phyloP scores from a whole-genome alignment of 2,329 filamentous ascomycete species.

The Exophiala sideris region DNA sequence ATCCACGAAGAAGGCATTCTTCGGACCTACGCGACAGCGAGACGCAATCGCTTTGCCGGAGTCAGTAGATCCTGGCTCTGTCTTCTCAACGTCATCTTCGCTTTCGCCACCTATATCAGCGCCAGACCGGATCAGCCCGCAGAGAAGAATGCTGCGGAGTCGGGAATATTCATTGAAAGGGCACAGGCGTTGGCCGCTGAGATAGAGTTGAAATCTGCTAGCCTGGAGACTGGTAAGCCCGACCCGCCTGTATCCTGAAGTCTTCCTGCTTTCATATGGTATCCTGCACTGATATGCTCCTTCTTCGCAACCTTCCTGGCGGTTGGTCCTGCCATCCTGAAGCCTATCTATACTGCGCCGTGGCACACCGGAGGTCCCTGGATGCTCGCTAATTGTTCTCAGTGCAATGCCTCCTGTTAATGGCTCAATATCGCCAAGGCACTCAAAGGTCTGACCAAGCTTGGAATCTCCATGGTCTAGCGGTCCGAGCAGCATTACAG shows the following conservation, averaged over 20 bases:
- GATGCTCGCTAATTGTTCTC: neutral
- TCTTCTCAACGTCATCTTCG: constrained; percentile 33
- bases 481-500: constrained; percentile 21
- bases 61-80: constrained; percentile 34
- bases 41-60: constrained; percentile 24
- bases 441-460: constrained; percentile 22
- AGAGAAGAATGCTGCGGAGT: constrained; percentile 22
- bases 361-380: too few relatives aligned
- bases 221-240: constrained; percentile 18
- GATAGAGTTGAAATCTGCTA: constrained; percentile 22
- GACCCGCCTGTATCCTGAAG: neutral
- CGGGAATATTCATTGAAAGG: constrained; percentile 21
- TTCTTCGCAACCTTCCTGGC: neutral
- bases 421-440: constrained; percentile 23
- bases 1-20: constrained; percentile 30
- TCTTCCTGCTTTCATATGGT: neutral
- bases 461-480: constrained; percentile 21
- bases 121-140: constrained; percentile 18
- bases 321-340: neutral
- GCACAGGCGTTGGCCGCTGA: constrained; percentile 20
- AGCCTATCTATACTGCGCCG: neutral
- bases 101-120: constrained; percentile 30
- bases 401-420: constrained; percentile 23
- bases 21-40: constrained; percentile 29
- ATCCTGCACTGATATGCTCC: neutral